Evolutionary conservation across 208 protist genomes (phyloP), one percentile per base, ranked within the genome.

Genomic region (Wallacemonas sp.): DNA sequence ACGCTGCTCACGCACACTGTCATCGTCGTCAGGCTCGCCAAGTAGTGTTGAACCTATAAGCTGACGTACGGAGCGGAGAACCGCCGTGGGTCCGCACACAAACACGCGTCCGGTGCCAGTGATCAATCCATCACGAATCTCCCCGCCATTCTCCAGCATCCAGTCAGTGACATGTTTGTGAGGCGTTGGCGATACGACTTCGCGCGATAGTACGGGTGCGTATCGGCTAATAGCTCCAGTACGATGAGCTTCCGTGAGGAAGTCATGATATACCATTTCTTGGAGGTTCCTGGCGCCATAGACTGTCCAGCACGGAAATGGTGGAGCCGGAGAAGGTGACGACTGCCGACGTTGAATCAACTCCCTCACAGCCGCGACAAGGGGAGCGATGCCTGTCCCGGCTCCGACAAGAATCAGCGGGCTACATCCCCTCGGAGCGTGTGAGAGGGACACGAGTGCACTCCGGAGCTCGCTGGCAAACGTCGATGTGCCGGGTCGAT

Each of bases 321-420:
- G 69, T 26, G 5, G 9, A n/a, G 39, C 2, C 6, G 50, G 13
- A 3, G 3, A n/a, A 8, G 39, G 33, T 29, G 52, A 36, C 1
- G 53, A 37, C 29, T 66, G 52, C 19, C 73, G 78, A 12, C 60
- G 60, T 30, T 65, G 46, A 48, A 74, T 12, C 26, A 92, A 73
- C 52, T 83, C 73, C n/a, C 76, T 38, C 46, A 95, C 76, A 29
- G 75, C 86, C 38, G 78, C 79, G 34, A 93, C 80, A 38, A 93
- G 66, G 24, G 90, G 90, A 12, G 80, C 84, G 54, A 95, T 89
- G 3, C 90, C 90, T 26, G 90, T 91, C 4, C 87, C 90, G 17
- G 80, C 85, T 8, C 82, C 83, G 19, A 95, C 63, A 12, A 95
- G 62, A 24, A 92, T 79, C 26, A 91, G 17, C 19, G 44, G 68